Base-by-base conservation (phyloP, 805 yeast species). In the Schwanniomyces polymorphus region DNA sequence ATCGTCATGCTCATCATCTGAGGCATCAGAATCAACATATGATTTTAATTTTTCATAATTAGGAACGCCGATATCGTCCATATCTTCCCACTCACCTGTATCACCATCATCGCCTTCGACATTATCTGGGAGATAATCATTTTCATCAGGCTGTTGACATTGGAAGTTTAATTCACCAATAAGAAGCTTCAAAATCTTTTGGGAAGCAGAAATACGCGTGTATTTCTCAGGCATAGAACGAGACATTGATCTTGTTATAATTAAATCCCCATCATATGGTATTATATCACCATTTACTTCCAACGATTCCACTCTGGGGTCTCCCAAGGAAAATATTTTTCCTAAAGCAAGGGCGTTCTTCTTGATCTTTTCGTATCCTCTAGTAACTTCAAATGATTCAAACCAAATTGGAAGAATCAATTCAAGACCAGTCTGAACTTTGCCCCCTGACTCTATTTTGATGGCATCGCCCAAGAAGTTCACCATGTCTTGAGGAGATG, bases 191-290 rank as follows among this genome's bases (percentile, higher is more conserved):
- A 90, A 60, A 18, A 92, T 89, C 59, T 89, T 91, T 37, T 76
- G 74, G 12, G 85, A 79, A 0, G 89, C 88, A 0, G 91, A 73
- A 1, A 91, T 74, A 57, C 78, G 81, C 0, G 87, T 81, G 55
- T 78, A 89, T 54, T 75, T 65, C 43, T 81, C 78, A 0, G 88
- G 86, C 77, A 83, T 75, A 12, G 66, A 65, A 55, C 80, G 83
- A 3, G 95, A 82, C 85, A 85, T 87, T 0, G 97, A 88, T 59
- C 98, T 79, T 0, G 98, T 92, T 4, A 89, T 70, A 29, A 92
- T 91, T n/a, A 80, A 55, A 46, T 82, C 86, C 0, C 79, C 76
- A 12, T 74, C 73, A 57, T 82, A 78, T 2, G 87, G 84, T 26
- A 86, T 67, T 28, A 84, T 67, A 50, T 90, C 90, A n/a, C 96